Evolutionary conservation across 1,139 yeast species (phyloP).

Genomic region (Debaryomyces psychrophilus): DNA sequence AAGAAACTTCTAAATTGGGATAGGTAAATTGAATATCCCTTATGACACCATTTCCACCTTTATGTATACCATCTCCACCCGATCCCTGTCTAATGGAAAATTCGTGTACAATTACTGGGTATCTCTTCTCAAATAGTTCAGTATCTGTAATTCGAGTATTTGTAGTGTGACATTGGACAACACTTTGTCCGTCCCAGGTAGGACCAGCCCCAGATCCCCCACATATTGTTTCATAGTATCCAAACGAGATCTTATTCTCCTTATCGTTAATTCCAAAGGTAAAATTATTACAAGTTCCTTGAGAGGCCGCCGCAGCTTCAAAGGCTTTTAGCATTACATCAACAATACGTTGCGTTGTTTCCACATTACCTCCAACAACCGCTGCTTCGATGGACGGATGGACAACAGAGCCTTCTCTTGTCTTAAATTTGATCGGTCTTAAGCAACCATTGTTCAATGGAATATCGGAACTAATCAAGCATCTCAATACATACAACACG

Average conservation of each 20-base stretch:
- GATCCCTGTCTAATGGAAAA: constrained; percentile 42
- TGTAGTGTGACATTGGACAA: constrained; percentile 52
- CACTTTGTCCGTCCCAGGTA: constrained; percentile 52
- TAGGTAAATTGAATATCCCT: constrained; percentile 50
- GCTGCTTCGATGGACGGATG: constrained; percentile 79
- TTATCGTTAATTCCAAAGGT: constrained; percentile 50
- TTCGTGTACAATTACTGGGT: constrained; percentile 49
- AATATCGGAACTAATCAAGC: constrained; percentile 73
- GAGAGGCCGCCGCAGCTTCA: constrained; percentile 66
- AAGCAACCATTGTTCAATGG: constrained; percentile 88
- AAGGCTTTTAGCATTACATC: constrained; percentile 80
- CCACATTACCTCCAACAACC: constrained; percentile 88
- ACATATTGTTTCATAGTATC: constrained; percentile 53
- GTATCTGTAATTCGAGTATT: constrained; percentile 53
- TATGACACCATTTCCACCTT: constrained; percentile 50
- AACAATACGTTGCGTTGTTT: constrained; percentile 81
- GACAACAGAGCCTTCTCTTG: constrained; percentile 70
- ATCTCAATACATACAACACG: constrained; percentile 73
- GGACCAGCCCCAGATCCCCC: constrained; percentile 57
- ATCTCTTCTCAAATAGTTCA: constrained; percentile 50
- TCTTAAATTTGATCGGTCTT: constrained; percentile 63
- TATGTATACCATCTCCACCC: constrained; percentile 46
- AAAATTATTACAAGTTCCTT: constrained; percentile 53
- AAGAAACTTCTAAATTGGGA: constrained; percentile 42
- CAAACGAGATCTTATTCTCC: constrained; percentile 40